Evolutionary conservation across 2,329 filamentous ascomycete genomes (phyloP), one percentile per base, ranked within the genome.

Genomic region (Colletotrichum sp.): DNA sequence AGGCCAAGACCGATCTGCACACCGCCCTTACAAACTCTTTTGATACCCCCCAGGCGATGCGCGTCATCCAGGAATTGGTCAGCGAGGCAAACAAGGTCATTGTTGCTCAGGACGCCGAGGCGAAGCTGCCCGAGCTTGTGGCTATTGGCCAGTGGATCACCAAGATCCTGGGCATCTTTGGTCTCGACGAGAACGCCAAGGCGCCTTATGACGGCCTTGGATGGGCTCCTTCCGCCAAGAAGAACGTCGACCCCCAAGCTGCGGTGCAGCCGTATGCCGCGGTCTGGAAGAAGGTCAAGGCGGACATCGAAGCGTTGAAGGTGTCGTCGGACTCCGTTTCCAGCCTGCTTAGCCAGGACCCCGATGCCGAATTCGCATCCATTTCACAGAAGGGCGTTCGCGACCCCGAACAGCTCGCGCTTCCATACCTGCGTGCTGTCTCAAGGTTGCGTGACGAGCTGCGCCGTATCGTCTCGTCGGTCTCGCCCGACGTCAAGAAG

Each of bases 11-110:
- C 55, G 90, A 92, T 28, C 82, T 91, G 34, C 84, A 91, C 39
- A 81, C 84, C 2, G 93, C 94, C 3, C 88, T 98, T 18, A 90
- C 90, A 79, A 95, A 98, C 85, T 98, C 96, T 0, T 98, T 98
- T 83, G 94, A 98, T 84, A 98, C 96, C 0, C 92, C 95, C 2
- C 87, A 89, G 67, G 95, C 93, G 7, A 95, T 98, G 94, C 90
- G 91, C 65, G 86, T 92, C n/a, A 93, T 98, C 63, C 92, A 93
- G 3, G 92, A 95, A 72, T 86, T 98, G 28, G 93, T 98, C 77
- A 94, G 93, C 64, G 92, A 94, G 57, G 94, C 94, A 81, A 98
- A 98, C 84, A 87, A 89, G 69, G 84, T 87, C 16, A 86, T 88
- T 21, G 61, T 75, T n/a, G 32, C 69, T 3, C 65, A 73, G 34